Evolutionary conservation across 768 basidiomycete species (phyloP).

Genomic region (Boletellus emodensis): DNA sequence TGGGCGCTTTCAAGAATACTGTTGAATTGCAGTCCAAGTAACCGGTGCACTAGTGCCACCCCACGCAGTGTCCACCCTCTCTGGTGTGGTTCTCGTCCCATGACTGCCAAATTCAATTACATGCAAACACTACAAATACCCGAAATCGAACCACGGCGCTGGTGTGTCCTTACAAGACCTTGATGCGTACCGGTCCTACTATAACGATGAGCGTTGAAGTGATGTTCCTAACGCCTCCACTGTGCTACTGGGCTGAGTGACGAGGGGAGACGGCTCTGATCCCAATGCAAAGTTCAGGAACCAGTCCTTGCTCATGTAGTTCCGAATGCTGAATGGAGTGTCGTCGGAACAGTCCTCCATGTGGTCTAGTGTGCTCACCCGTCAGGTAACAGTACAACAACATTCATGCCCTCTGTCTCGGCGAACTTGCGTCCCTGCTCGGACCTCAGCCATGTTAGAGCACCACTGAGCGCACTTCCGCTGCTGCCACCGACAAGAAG

Average conservation of each 20-base stretch:
- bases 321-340: slow-evolving; percentile 59
- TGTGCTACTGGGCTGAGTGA: not conserved
- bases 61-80: not conserved
- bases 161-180: not conserved
- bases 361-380: slow-evolving; percentile 50
- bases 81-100: not conserved
- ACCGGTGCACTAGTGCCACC: not conserved
- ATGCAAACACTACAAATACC: not conserved
- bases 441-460: slow-evolving; percentile 72
- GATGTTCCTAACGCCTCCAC: not conserved
- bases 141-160: not conserved
- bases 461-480: slow-evolving; percentile 79
- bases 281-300: slow-evolving; percentile 69
- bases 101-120: not conserved
- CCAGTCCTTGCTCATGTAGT: slow-evolving; percentile 95
- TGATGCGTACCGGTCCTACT: not conserved
- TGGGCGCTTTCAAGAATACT: slow-evolving; percentile 91
- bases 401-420: slow-evolving; percentile 71
- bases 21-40: slow-evolving; percentile 67
- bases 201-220: slow-evolving; percentile 8
- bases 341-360: not conserved
- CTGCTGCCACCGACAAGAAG: slow-evolving; percentile 92
- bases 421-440: slow-evolving; percentile 62
- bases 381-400: slow-evolving; percentile 86
- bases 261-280: slow-evolving; percentile 48